Evolutionary conservation across 495 filamentous ascomycete species (phyloP).

Genomic region (Neohortaea acidophila): DNA sequence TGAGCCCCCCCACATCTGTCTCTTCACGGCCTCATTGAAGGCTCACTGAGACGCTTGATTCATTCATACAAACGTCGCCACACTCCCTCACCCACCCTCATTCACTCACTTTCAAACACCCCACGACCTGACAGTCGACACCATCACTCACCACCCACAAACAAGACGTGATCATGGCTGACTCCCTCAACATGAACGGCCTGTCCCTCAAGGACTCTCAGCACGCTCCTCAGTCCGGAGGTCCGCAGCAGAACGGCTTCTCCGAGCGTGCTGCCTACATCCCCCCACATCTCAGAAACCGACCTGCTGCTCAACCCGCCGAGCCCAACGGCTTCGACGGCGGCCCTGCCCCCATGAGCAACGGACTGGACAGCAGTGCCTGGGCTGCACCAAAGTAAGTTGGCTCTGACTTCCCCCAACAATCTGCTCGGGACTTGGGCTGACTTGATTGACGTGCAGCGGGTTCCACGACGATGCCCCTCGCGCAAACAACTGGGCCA

Average conservation of each 20-base stretch:
- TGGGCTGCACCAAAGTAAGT: slow-evolving; percentile 33
- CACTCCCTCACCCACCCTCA: slow-evolving; percentile 13
- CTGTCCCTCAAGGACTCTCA: slow-evolving; percentile 60
- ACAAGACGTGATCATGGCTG: slow-evolving; percentile 66
- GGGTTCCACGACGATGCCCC: slow-evolving; percentile 24
- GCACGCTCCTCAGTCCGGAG: slow-evolving; percentile 41
- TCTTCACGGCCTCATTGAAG: too few relatives aligned
- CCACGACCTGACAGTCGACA: background rate
- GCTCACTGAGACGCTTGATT: too few relatives aligned
- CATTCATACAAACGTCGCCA: background rate
- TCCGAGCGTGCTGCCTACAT: slow-evolving; percentile 67
- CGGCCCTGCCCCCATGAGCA: slow-evolving; percentile 22
- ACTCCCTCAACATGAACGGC: slow-evolving; percentile 83
- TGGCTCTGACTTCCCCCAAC: background rate
- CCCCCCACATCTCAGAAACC: slow-evolving; percentile 77
- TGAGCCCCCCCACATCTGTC: too few relatives aligned
- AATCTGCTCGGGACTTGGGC: too few relatives aligned
- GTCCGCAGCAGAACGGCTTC: slow-evolving; percentile 20
- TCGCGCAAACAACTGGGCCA: slow-evolving; percentile 58
- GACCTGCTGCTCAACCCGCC: slow-evolving; percentile 32
- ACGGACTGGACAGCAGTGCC: slow-evolving; percentile 42
- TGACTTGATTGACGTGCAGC: slow-evolving; percentile 8
- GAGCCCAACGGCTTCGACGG: slow-evolving; percentile 11
- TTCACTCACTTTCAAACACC: slow-evolving; percentile 13
- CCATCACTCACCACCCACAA: background rate